Evolutionary conservation across 768 basidiomycete species (phyloP), one percentile per base, ranked within the genome.

Genomic region (Lyophyllum decastes): DNA sequence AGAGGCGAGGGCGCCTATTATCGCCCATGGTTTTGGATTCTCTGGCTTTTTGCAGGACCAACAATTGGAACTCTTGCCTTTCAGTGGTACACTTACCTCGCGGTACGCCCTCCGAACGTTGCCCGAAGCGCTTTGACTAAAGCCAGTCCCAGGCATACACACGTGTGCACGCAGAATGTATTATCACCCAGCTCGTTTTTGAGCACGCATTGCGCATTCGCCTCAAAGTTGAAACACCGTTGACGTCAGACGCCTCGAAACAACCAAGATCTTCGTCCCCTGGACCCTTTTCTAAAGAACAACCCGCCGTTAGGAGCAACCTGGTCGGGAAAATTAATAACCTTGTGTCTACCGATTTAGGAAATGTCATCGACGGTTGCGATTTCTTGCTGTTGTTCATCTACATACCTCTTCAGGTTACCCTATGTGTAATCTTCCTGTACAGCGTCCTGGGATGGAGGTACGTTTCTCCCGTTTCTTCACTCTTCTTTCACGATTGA

Each of bases 281-380:
- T 38, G 9, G 16, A 10, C 9, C 8, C 16, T 3, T 16, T 38
- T 38, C 35, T 14, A 38, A 38, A 7, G 35, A 38, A 38, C 35
- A 38, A 16, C 4, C 35, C 14, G 14, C 35, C 4, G 35, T 14
- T n/a, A n/a, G n/a, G 41, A 72, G 70, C 9, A 85, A 86, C 62
- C 68, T 89, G 14, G 80, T 85, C 25, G 90, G 91, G 10, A 88
- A 84, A 67, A 85, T 92, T 67, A 92, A 88, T 69, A 92, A 90
- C 55, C 71, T 91, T 10, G 81, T 89, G 33, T 84, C 88, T 8
- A 84, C 85, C 1, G 90, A 92, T 69, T 49, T 78, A 56, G 61
- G 58, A 41, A 72, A 71, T 50, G 74, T 79, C 46, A 62, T 64
- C 17, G 67, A 66, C 17, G 72, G 68, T 16, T 56, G 72, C 24